Conservation (phyloP, 257 asterid species). For the Solanum acaule region DNA sequence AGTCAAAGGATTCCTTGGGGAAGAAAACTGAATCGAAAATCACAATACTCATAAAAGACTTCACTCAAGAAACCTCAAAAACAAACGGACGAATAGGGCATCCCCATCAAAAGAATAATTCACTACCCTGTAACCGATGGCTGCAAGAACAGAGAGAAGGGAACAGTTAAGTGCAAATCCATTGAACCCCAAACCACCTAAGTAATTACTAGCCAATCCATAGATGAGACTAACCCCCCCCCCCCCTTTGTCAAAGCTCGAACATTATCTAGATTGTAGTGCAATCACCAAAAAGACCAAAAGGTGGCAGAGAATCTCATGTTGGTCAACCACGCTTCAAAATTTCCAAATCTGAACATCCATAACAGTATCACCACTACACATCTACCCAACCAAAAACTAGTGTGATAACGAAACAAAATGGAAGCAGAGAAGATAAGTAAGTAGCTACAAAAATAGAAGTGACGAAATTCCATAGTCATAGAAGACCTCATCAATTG, state of each 20-base stretch:
- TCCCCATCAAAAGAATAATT: too few relatives aligned
- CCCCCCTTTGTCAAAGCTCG: neutral
- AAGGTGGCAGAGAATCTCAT: neutral
- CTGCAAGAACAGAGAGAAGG: neutral
- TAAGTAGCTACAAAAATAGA: neutral
- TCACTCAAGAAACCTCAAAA: too few relatives aligned
- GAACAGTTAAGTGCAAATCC: neutral
- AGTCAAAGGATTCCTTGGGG: too few relatives aligned
- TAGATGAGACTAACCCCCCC: neutral
- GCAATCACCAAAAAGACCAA: neutral
- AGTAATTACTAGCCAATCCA: neutral
- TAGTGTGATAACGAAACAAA: neutral
- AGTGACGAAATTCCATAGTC: neutral
- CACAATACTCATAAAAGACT: too few relatives aligned
- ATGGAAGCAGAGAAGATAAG: neutral
- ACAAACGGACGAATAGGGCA: too few relatives aligned
- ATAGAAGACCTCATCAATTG: neutral
- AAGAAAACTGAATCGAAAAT: too few relatives aligned
- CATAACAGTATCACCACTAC: neutral
- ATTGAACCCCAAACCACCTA: neutral
- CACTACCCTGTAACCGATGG: too few relatives aligned
- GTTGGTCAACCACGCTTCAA: neutral
- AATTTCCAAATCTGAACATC: neutral
- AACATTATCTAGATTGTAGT: neutral
- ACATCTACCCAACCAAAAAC: neutral